A percentile compares a stretch with the other conserved stretches of the same genome.
phyloP scores from a whole-genome alignment of 768 basidiomycete species.

The Podaxis sp. region DNA sequence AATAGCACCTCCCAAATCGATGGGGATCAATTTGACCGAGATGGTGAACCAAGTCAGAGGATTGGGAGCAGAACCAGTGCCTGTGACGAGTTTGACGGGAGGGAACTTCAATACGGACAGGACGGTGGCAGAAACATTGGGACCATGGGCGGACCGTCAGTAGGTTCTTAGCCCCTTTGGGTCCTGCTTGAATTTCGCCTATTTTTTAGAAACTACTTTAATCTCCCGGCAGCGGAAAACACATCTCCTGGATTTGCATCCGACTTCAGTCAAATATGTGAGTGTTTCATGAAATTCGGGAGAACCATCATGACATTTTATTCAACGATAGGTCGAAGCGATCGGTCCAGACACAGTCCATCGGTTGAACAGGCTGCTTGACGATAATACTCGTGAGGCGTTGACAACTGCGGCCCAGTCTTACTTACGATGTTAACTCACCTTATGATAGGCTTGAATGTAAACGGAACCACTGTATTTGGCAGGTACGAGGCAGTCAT shows the following conservation, averaged over 20 bases:
- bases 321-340: conserved; percentile 25
- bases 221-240: conserved; percentile 31
- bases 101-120: conserved; percentile 32
- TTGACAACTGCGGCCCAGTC: not conserved
- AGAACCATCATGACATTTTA: not conserved
- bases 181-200: not conserved
- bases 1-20: conserved; percentile 38
- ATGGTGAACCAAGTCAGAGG: conserved; percentile 34
- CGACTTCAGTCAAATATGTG: conserved; percentile 32
- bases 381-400: conserved; percentile 32
- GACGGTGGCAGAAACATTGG: conserved; percentile 30
- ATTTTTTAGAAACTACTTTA: conserved; percentile 26
- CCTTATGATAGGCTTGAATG: conserved; percentile 26
- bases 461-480: conserved; percentile 37
- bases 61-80: conserved; percentile 33
- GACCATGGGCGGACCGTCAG: conserved; percentile 33
- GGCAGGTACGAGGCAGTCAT: conserved; percentile 23
- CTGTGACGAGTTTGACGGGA: conserved; percentile 36
- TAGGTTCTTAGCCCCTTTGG: not conserved
- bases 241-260: conserved; percentile 35
- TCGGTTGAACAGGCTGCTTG: conserved; percentile 31
- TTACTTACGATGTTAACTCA: not conserved
- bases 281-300: not conserved
- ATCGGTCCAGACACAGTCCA: conserved; percentile 37
- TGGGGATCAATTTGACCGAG: conserved; percentile 36